Evolutionary conservation across 2,329 filamentous ascomycete genomes (phyloP).

Genomic region (Fusarium haematococcum): DNA sequence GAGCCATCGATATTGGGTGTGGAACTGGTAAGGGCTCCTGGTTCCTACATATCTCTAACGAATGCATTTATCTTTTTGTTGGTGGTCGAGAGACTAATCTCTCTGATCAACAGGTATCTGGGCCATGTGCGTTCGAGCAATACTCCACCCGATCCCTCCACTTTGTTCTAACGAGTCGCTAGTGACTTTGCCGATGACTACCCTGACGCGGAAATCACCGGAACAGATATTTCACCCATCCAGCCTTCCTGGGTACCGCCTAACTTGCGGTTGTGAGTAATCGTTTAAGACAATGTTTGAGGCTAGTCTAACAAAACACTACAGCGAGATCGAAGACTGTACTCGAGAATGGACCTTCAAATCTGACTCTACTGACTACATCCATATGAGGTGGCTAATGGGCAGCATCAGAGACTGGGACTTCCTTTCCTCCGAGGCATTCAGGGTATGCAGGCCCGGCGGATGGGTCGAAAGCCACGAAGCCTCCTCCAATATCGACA

Average conservation of each 20-base stretch:
- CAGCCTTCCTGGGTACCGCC: constrained; percentile 63
- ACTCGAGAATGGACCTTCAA: constrained; percentile 47
- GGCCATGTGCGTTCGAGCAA: constrained; percentile 55
- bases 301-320: fast-evolving
- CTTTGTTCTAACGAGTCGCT: background rate
- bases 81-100: background rate
- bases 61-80: fast-evolving
- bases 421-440: constrained; percentile 63
- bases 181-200: constrained; percentile 63
- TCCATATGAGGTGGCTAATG: constrained; percentile 68
- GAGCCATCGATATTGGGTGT: constrained; percentile 63
- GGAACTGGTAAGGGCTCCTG: constrained; percentile 59
- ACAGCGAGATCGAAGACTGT: constrained; percentile 46
- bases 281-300: background rate
- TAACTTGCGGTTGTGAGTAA: constrained; percentile 55
- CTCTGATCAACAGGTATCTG: constrained; percentile 50
- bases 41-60: background rate
- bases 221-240: constrained; percentile 68
- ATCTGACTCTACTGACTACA: constrained; percentile 63
- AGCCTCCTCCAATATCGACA: constrained; percentile 39
- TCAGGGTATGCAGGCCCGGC: constrained; percentile 66
- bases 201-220: constrained; percentile 58
- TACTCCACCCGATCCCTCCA: fast-evolving
- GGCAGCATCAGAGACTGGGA: constrained; percentile 69
- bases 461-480: constrained; percentile 56